Evolutionary conservation across 2,329 filamentous ascomycete species (phyloP).

Genomic region (Penicillium sp.): DNA sequence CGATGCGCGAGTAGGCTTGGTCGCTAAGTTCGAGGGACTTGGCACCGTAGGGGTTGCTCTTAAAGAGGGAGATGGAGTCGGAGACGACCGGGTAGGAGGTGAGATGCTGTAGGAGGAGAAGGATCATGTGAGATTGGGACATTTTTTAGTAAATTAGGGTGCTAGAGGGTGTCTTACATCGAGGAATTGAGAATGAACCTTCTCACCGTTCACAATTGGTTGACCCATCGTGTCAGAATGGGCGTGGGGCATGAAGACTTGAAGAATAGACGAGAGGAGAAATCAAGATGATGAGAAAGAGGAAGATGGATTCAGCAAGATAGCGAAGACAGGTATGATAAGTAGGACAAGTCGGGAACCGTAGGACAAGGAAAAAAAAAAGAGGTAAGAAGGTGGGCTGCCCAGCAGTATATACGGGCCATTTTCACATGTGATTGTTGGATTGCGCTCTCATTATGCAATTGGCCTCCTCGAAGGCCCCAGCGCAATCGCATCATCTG

Average conservation of each 20-base stretch:
- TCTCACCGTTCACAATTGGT: slow-evolving; percentile 55
- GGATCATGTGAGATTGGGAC: slow-evolving; percentile 23
- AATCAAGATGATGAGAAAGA: not conserved
- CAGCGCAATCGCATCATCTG: slow-evolving; percentile 28
- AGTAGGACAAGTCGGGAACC: slow-evolving; percentile 6
- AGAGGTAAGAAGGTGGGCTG: not conserved
- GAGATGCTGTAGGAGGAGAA: slow-evolving; percentile 65
- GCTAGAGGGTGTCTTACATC: slow-evolving; percentile 37
- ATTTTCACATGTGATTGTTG: slow-evolving; percentile 33
- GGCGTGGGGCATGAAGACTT: slow-evolving; percentile 53
- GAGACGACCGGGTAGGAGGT: slow-evolving; percentile 80
- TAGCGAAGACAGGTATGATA: slow-evolving; percentile 10
- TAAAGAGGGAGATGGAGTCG: slow-evolving; percentile 77
- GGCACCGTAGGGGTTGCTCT: slow-evolving; percentile 79
- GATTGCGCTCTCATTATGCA: slow-evolving; percentile 30
- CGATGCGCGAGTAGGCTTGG: slow-evolving; percentile 74
- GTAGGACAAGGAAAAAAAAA: slow-evolving; percentile 6
- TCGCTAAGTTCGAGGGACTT: slow-evolving; percentile 77
- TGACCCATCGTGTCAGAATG: slow-evolving; percentile 52
- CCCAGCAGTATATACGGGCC: slow-evolving; percentile 21
- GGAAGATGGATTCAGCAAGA: not conserved
- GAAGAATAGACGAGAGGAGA: not conserved
- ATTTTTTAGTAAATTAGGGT: not conserved
- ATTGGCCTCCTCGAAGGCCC: slow-evolving; percentile 24
- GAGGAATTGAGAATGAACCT: slow-evolving; percentile 53